Evolutionary conservation across 2,329 filamentous ascomycete species (phyloP).

Genomic region (Pseudogymnoascus sp.): DNA sequence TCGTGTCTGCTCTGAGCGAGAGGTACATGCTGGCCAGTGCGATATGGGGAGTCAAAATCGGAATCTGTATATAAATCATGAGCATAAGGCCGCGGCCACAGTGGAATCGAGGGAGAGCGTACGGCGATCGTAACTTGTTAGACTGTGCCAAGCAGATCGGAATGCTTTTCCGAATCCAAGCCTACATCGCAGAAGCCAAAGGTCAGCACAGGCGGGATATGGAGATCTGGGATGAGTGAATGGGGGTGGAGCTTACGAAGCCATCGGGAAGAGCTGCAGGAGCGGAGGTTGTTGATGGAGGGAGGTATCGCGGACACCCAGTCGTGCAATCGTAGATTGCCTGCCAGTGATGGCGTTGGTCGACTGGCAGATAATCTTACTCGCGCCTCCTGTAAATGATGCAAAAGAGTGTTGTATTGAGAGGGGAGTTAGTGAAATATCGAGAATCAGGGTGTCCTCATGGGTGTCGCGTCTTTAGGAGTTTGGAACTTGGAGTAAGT

Average conservation of each 20-base stretch:
- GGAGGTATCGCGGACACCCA: constrained; percentile 11
- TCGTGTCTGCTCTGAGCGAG: constrained; percentile 73
- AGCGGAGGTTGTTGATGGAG: constrained; percentile 3
- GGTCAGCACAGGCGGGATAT: not conserved
- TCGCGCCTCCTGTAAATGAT: constrained; percentile 7
- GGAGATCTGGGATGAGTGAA: not conserved
- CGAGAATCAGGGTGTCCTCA: constrained; percentile 5
- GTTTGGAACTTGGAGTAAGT: constrained; percentile 6
- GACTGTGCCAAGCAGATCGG: constrained; percentile 82
- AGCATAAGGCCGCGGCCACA: constrained; percentile 39
- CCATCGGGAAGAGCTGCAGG: constrained; percentile 9
- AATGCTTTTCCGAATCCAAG: constrained; percentile 56
- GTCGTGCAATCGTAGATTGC: constrained; percentile 11
- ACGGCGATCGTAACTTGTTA: constrained; percentile 64
- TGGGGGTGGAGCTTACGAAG: constrained; percentile 8
- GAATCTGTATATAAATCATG: constrained; percentile 57
- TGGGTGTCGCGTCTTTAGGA: constrained; percentile 9
- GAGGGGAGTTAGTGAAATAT: constrained; percentile 6
- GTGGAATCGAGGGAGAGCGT: constrained; percentile 32
- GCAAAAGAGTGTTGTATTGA: constrained; percentile 10
- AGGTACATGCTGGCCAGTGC: constrained; percentile 81
- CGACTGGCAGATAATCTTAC: constrained; percentile 8
- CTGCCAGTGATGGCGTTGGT: constrained; percentile 9
- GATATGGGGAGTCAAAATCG: constrained; percentile 84
- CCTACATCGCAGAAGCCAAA: not conserved